Evolutionary conservation across 352 stramenopile species (phyloP), one percentile per base, ranked within the genome.

Genomic region (Phytophthora crassamura): DNA sequence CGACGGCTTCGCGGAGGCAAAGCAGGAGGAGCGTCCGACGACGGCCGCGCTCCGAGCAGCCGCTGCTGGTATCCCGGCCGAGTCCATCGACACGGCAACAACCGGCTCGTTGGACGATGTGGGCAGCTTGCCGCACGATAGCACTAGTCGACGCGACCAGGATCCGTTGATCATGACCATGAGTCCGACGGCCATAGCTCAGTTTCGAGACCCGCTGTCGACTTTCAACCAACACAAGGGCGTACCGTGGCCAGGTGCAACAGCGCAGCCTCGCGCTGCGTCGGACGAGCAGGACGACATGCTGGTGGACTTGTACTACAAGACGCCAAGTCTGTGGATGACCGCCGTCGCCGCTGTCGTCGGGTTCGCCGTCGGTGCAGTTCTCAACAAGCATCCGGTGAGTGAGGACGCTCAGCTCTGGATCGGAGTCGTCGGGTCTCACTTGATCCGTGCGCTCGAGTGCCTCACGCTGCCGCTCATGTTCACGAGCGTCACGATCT

Each of bases 401-500:
- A 65, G 28, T 16, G 35, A 25, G 14, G 73, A 61, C 18, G 67
- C 40, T 2, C 59, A 82, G 52, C 39, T 67, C 16, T 88, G 77
- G 80, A 76, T 88, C 33, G 76, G 73, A 16, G 9, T 80, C 7
- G 6, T 75, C 3, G 79, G 82, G 2, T 65, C 45, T 36, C 51
- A 88, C 6, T 72, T 77, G 51, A 67, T 80, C 15, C 55, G 58
- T 10, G 52, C 61, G 1, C 58, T 88, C 25, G 75, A 85, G 56
- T 89, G 82, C 51, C 69, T 90, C 50, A 80, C 78, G 16, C 50
- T 90, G 14, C 82, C 79, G 35, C 68, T 90, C n/a, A 82, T 90
- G 43, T 90, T 89, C 69, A 89, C 82, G n/a, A 88, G 70, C 34
- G 74, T 89, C 52, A 86, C 76, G 16, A 84, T 84, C 38, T 84